These are phyloP conservation scores for Fusarium papillatum DNA, from an alignment of 2,329 filamentous ascomycete species.

Conservation along the genomic window DNA sequence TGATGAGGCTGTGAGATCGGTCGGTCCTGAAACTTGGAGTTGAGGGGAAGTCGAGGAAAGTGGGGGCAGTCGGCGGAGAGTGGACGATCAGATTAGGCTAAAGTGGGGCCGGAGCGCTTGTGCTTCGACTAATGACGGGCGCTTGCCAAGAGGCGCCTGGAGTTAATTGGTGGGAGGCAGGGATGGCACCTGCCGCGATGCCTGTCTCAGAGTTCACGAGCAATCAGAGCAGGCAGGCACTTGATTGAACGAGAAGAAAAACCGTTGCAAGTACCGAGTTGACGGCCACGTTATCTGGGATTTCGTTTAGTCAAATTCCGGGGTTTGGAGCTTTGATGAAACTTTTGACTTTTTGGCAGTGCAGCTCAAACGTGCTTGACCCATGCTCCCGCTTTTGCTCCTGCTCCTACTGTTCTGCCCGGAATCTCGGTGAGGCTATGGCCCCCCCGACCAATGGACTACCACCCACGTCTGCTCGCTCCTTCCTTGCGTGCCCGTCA, in stretches of 20 bases:
- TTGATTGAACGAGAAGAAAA: slow-evolving; percentile 20
- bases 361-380: background rate
- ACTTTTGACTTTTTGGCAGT: background rate
- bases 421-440: slow-evolving; percentile 3
- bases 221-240: slow-evolving; percentile 16
- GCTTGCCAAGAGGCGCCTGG: slow-evolving; percentile 7
- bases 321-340: background rate
- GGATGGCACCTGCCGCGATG: slow-evolving; percentile 2
- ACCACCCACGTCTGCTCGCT: background rate
- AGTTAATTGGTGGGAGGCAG: background rate
- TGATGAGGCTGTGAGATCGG: slow-evolving; percentile 13
- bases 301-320: slow-evolving; percentile 1
- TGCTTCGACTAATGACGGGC: slow-evolving; percentile 26
- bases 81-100: slow-evolving; percentile 21
- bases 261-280: slow-evolving; percentile 3
- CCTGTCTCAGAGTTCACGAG: slow-evolving; percentile 6
- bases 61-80: slow-evolving; percentile 11
- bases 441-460: background rate
- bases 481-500: slow-evolving; percentile 3
- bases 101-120: slow-evolving; percentile 3
- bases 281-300: background rate
- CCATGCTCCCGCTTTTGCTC: background rate
- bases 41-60: slow-evolving; percentile 31
- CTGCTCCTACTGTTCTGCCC: background rate
- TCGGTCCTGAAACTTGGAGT: slow-evolving; percentile 34